These are phyloP conservation scores for Solanum hybrid DNA, from an alignment of 305 asterid genomes.

Conservation along the genomic window DNA sequence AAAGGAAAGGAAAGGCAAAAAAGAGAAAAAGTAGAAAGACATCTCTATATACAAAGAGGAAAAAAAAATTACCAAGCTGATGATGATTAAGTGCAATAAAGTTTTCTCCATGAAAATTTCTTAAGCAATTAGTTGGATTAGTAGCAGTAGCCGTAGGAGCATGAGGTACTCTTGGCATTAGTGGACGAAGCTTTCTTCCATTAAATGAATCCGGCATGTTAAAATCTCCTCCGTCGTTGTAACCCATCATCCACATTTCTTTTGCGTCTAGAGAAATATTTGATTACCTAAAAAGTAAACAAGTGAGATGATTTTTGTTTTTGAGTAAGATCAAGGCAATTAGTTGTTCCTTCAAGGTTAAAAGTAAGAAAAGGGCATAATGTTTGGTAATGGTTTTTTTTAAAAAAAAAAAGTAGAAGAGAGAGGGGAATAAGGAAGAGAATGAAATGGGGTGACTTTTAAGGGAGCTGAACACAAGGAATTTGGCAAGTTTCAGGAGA, in stretches of 20 bases:
- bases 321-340: background rate
- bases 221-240: constrained; percentile 51
- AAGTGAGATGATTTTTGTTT: background rate
- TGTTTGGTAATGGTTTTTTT: background rate
- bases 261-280: background rate
- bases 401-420: background rate
- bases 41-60: background rate
- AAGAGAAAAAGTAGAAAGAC: background rate
- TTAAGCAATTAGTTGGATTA: constrained; percentile 23
- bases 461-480: constrained; percentile 10
- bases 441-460: constrained; percentile 3
- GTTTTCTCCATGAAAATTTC: constrained; percentile 31
- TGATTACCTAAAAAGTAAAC: background rate
- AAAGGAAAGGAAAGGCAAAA: background rate
- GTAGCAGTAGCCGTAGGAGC: constrained; percentile 9
- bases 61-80: constrained; percentile 23
- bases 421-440: background rate
- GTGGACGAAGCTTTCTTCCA: constrained; percentile 49
- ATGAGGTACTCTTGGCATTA: constrained; percentile 43
- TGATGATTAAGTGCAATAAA: constrained; percentile 50
- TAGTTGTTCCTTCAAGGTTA: background rate
- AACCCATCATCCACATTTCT: constrained; percentile 92
- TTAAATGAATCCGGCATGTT: constrained; percentile 44
- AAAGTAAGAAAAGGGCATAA: background rate
- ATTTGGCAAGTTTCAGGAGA: constrained; percentile 20